Conservation (phyloP, 352 stramenopile species). For the Globisporangium ultimum region DNA sequence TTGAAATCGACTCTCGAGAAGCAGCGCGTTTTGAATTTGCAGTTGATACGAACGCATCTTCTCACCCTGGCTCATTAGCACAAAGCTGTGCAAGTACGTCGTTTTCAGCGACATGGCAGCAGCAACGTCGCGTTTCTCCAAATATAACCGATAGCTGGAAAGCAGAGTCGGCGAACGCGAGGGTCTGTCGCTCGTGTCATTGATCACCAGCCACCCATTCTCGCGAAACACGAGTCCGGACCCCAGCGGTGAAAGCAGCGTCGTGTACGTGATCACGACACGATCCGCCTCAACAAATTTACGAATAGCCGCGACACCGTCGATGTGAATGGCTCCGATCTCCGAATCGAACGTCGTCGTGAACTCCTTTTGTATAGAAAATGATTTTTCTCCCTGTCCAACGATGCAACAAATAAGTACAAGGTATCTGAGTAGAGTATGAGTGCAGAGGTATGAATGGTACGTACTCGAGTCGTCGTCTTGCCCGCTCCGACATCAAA, state of each 20-base stretch:
- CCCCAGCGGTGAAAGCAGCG: neutral
- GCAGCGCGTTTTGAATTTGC: neutral
- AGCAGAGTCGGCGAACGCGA: neutral
- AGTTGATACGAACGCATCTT: slow-evolving; percentile 3
- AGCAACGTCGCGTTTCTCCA: neutral
- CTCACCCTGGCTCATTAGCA: neutral
- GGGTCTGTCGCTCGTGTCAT: neutral
- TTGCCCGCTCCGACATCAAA: too few relatives aligned
- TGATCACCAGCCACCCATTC: slow-evolving; percentile 1
- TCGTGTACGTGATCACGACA: slow-evolving; percentile 1
- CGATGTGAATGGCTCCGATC: neutral
- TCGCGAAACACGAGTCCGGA: neutral
- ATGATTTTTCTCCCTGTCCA: neutral
- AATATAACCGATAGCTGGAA: neutral
- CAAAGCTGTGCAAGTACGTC: neutral
- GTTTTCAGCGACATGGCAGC: neutral
- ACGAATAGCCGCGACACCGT: neutral
- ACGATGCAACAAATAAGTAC: too few relatives aligned
- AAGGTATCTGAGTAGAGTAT: too few relatives aligned
- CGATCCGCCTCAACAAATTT: neutral
- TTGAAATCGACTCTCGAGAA: neutral
- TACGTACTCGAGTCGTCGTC: too few relatives aligned
- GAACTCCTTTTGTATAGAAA: neutral
- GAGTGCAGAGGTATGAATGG: too few relatives aligned
- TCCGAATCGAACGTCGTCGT: neutral